A percentile compares a stretch with the other conserved stretches of the same genome.
Conservation (phyloP, 768 basidiomycete species). For the Leccinum boreale region DNA sequence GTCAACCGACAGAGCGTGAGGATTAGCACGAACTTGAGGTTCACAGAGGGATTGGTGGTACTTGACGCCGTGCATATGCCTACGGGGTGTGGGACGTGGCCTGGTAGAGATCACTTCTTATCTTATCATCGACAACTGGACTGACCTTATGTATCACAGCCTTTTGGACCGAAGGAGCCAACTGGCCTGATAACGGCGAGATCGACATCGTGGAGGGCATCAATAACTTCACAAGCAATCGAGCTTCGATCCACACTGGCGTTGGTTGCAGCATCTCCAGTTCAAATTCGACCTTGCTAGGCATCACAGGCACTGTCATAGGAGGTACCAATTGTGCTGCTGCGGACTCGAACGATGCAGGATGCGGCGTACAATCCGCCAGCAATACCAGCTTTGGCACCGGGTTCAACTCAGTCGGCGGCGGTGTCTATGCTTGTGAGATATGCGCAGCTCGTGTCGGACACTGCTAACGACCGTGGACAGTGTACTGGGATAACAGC, state of each 20-base stretch:
- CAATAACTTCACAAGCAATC: constrained; percentile 74
- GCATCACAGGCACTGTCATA: constrained; percentile 65
- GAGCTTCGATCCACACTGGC: constrained; percentile 78
- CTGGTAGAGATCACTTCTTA: constrained; percentile 33
- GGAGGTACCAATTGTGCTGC: constrained; percentile 73
- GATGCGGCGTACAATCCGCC: constrained; percentile 74
- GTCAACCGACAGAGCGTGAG: constrained; percentile 73
- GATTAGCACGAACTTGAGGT: constrained; percentile 60
- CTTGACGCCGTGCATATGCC: constrained; percentile 90
- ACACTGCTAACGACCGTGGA: not conserved
- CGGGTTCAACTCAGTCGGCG: constrained; percentile 78
- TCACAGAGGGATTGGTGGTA: constrained; percentile 67
- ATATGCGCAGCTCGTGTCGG: not conserved
- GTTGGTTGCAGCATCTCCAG: constrained; percentile 64
- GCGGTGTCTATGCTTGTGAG: constrained; percentile 83
- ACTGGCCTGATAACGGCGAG: constrained; percentile 54
- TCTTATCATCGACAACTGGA: not conserved
- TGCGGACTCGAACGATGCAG: constrained; percentile 64
- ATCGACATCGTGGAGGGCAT: constrained; percentile 87
- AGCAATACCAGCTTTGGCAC: constrained; percentile 67
- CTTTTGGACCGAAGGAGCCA: constrained; percentile 50
- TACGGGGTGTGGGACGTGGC: constrained; percentile 86
- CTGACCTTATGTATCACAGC: constrained; percentile 23
- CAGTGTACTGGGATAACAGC: constrained; percentile 38
- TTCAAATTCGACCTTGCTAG: constrained; percentile 43